Evolutionary conservation across 768 basidiomycete genomes (phyloP).

Genomic region (Calvatia gigantea): DNA sequence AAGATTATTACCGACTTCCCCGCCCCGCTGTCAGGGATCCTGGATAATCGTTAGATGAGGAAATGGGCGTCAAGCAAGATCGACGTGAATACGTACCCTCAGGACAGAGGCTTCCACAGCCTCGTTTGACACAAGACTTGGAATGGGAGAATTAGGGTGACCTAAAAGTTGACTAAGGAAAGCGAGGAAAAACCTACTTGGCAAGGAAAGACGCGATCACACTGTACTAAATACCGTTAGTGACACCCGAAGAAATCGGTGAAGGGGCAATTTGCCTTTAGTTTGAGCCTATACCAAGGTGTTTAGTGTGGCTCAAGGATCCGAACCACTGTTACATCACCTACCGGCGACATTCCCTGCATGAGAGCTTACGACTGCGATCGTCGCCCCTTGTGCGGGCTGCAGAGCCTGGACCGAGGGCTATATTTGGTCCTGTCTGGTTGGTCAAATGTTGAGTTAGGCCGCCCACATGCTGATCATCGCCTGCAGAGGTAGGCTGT

Average conservation of each 20-base stretch:
- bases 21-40: conserved; percentile 60
- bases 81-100: conserved; percentile 36
- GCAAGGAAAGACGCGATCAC: conserved; percentile 64
- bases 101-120: conserved; percentile 60
- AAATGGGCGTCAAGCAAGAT: background rate
- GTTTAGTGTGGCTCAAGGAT: background rate
- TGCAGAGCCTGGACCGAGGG: conserved; percentile 11
- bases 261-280: conserved; percentile 35
- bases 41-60: conserved; percentile 18
- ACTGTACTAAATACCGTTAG: conserved; percentile 30
- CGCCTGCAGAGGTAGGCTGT: background rate
- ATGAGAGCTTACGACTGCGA: conserved; percentile 43
- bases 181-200: conserved; percentile 31
- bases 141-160: conserved; percentile 16
- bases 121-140: conserved; percentile 62
- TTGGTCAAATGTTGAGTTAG: conserved; percentile 8
- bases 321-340: conserved; percentile 12
- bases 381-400: conserved; percentile 29
- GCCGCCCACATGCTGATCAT: background rate
- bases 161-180: conserved; percentile 1
- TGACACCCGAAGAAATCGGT: background rate
- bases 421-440: conserved; percentile 3
- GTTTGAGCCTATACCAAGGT: conserved; percentile 35
- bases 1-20: conserved; percentile 48
- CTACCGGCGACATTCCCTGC: conserved; percentile 49